phyloP scores from a whole-genome alignment of 2,329 filamentous ascomycete species.

The Fusarium floridanum region DNA sequence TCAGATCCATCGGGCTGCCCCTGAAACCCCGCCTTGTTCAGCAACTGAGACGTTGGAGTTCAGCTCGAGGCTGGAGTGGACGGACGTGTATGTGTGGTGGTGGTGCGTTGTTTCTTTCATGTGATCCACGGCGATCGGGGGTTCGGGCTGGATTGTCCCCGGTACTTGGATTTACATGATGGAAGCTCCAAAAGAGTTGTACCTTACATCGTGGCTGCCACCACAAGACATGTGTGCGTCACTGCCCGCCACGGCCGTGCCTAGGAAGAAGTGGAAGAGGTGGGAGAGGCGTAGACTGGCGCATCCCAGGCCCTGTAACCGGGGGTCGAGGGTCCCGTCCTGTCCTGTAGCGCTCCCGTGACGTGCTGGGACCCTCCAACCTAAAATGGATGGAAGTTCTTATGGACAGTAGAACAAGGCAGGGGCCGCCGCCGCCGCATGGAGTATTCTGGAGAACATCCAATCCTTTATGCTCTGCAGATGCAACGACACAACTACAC shows the following conservation, averaged over 20 bases:
- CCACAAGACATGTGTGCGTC: slow-evolving; percentile 35
- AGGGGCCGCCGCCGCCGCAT: slow-evolving; percentile 4
- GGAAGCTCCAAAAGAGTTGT: slow-evolving; percentile 24
- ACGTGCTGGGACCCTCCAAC: slow-evolving; percentile 35
- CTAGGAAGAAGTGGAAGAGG: slow-evolving; percentile 32
- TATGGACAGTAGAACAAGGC: slow-evolving; percentile 3
- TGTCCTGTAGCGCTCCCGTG: slow-evolving; percentile 36
- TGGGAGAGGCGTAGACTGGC: slow-evolving; percentile 32
- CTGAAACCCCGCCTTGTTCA: slow-evolving; percentile 36
- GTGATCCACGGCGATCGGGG: slow-evolving; percentile 28
- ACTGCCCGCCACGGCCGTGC: slow-evolving; percentile 36
- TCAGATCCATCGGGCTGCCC: slow-evolving; percentile 15
- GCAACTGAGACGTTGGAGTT: slow-evolving; percentile 25
- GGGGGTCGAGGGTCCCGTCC: slow-evolving; percentile 7
- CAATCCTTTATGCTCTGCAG: slow-evolving; percentile 33
- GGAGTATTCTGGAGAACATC: slow-evolving; percentile 17
- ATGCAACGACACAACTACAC: slow-evolving; percentile 33
- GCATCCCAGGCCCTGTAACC: slow-evolving; percentile 28
- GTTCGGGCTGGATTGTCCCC: slow-evolving; percentile 26
- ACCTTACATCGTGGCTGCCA: slow-evolving; percentile 21
- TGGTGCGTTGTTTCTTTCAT: slow-evolving; percentile 31
- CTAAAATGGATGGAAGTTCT: neutral
- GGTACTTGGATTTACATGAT: slow-evolving; percentile 28
- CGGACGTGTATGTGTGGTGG: neutral
- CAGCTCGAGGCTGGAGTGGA: slow-evolving; percentile 7